Conservation (phyloP, 257 asterid genomes). For the Striga asiatica region DNA sequence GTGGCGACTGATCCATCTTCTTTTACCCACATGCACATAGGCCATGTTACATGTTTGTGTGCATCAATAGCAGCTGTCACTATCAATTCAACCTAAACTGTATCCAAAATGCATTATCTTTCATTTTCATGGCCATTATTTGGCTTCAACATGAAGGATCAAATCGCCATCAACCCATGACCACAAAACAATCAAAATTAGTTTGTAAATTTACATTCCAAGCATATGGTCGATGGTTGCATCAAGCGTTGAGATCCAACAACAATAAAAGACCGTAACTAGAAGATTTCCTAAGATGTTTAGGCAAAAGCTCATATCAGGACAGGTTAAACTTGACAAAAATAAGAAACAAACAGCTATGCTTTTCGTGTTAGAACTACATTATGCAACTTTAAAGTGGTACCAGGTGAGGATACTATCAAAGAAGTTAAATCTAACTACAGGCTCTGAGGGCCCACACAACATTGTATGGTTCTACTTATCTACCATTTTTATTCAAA, state of each 20-base stretch:
- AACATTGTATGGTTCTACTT: not conserved
- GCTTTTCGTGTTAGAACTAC: no score
- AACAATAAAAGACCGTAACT: no score
- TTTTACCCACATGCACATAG: conserved; percentile 34
- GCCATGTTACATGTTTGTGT: conserved; percentile 32
- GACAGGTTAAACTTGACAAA: no score
- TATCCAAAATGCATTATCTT: conserved; percentile 6
- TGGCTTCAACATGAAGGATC: conserved; percentile 6
- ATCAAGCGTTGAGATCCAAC: not conserved
- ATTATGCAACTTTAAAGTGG: no score
- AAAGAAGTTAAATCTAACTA: no score
- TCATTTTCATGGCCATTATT: conserved; percentile 13
- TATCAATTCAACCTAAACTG: conserved; percentile 15
- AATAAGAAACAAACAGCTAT: no score
- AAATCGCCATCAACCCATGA: not conserved
- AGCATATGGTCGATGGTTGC: not conserved
- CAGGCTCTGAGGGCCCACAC: no score
- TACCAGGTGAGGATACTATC: no score
- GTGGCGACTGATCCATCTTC: conserved; percentile 26
- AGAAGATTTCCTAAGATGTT: not conserved
- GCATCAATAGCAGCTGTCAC: conserved; percentile 22
- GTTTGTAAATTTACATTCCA: conserved; percentile 1
- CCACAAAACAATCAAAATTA: not conserved
- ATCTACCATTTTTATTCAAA: not conserved
- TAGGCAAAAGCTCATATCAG: no score